Base-by-base conservation (phyloP, 176 grass and related monocot genomes). In the Paspalum notatum region DNA sequence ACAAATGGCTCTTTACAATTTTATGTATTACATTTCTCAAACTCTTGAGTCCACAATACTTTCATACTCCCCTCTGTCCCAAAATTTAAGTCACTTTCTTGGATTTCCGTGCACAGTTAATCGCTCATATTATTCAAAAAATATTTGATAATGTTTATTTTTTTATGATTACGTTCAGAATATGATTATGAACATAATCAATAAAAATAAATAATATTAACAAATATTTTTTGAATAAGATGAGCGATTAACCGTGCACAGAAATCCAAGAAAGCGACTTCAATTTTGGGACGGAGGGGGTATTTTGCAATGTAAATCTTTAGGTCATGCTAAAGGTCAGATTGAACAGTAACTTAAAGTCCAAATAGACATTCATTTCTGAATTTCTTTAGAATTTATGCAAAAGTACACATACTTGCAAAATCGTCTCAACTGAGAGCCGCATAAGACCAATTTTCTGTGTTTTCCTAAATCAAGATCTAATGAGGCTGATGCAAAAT, bases 401-500 rank as follows among this genome's bases (percentile, higher is more conserved):
- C 14, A 72, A 39, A 71, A 53, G 17, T 22, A 61, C 60, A 59
- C 64, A 46, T 77, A 46, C 4, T 39, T 69, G 57, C 5, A 12
- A 71, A 82, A 70, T 40, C 52, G 62, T 77, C 72, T 76, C 42
- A 73, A 83, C 10, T 74, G 49, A 70, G 22, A n/a, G 5, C 39
- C 59, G 50, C 13, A 47, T 58, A 65, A 58, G 27, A 42, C 12
- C 52, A 21, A 32, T 55, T 27, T 62, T 61, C 43, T 50, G 43
- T 18, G 0, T 53, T 76, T 82, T 76, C 66, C 77, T 82, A 69
- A 27, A 66, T 66, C 20, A 61, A 76, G 12, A 75, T 62, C 4
- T 25, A 62, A 21, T 71, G 26, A 43, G 44, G 39, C 1, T 26
- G 17, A n/a, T 44, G 20, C 27, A 77, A 41, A 37, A 47, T 47